Evolutionary conservation across 2,329 filamentous ascomycete genomes (phyloP).

Genomic region (Penicillium sp.): DNA sequence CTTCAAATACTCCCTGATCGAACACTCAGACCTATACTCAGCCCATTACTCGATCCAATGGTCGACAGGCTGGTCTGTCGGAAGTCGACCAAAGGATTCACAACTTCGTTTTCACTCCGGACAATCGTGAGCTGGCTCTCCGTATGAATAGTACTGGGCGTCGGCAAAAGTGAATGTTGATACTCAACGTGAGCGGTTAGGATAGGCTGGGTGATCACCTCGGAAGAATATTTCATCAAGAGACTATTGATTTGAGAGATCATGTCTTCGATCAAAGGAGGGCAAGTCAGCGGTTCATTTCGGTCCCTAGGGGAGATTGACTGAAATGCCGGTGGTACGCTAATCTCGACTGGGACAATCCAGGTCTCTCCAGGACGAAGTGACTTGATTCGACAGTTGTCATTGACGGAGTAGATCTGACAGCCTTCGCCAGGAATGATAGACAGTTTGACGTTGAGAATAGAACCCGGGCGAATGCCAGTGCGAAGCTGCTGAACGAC

Average conservation of each 20-base stretch:
- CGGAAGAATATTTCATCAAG: constrained; percentile 17
- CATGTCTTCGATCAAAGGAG: constrained; percentile 21
- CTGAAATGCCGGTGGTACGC: constrained; percentile 13
- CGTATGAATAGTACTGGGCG: constrained; percentile 18
- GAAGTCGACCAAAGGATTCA: background rate
- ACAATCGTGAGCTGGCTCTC: constrained; percentile 23
- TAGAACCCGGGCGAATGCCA: constrained; percentile 25
- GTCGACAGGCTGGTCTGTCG: background rate
- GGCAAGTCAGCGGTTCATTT: background rate
- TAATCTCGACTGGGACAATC: constrained; percentile 25
- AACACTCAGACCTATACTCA: background rate
- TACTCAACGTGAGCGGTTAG: constrained; percentile 29
- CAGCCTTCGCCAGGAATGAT: constrained; percentile 22
- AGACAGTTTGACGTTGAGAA: constrained; percentile 23
- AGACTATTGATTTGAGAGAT: constrained; percentile 30
- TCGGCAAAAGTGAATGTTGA: constrained; percentile 29
- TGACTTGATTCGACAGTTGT: constrained; percentile 13
- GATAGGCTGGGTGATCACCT: constrained; percentile 16
- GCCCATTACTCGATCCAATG: background rate
- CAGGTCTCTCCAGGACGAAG: constrained; percentile 33
- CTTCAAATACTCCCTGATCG: background rate
- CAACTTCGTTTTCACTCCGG: background rate
- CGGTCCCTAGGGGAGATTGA: background rate
- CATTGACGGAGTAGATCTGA: constrained; percentile 20
- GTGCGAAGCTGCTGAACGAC: constrained; percentile 28